Base-by-base conservation (phyloP, 2,329 filamentous ascomycete species). In the Botrytis sinoallii region DNA sequence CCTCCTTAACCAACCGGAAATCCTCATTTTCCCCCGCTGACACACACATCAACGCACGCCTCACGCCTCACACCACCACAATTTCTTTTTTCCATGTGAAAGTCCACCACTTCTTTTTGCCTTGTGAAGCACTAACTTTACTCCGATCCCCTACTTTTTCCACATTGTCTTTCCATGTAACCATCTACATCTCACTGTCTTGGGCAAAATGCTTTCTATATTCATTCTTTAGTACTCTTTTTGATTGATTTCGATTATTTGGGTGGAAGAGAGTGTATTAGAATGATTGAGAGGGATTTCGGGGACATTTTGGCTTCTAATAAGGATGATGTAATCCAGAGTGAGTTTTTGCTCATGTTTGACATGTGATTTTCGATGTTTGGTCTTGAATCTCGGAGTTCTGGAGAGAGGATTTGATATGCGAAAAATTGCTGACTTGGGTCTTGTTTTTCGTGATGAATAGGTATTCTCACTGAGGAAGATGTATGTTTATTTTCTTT, bases 381-480 rank as follows among this genome's bases (percentile, higher is more conserved):
- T 12, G 14, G n/a, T 18, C 7, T 46, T 1, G 40, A 38, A 42
- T 16, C 55, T 68, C 20, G 29, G 32, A 18, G 20, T n/a, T 2
- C 2, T n/a, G 29, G 32, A 16, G 16, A 12, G 29, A 16, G 2
- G 14, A 10, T 20, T 12, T 55, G 18, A 3, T 25, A 22, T 14
- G 10, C 14, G 22, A 29, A 40, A 4, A 25, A 35, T 57, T 6
- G 38, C 44, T 52, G 32, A 66, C 59, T 42, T 20, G 60, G 46
- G 9, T 18, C 32, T 32, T 22, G 8, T 20, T 52, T 40, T n/a
- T 29, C 18, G 35, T 57, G 65, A 68, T 69, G 46, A 46, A 55
- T 74, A 82, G 80, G 77, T 32, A 76, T 82, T 59, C 77, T 82
- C 32, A 72, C 77, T 66, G 79, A 81, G 77, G 80, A 81, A 81